These are phyloP conservation scores for Candolleomyces aberdarensis DNA, from an alignment of 768 basidiomycete genomes.

Conservation along the genomic window DNA sequence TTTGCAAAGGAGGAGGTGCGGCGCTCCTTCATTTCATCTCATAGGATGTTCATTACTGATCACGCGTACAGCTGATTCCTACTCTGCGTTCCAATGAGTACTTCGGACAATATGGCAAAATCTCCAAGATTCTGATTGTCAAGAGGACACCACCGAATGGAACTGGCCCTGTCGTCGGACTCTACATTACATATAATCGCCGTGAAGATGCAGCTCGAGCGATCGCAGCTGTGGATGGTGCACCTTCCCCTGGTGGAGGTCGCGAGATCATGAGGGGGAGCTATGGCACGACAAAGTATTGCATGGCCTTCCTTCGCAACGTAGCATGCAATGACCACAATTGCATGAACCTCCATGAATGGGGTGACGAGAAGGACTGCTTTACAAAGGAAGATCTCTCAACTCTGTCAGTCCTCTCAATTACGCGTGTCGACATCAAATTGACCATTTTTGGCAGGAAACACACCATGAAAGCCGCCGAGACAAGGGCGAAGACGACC, in stretches of 20 bases:
- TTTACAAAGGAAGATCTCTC: slow-evolving; percentile 96
- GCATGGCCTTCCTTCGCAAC: slow-evolving; percentile 90
- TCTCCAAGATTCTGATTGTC: slow-evolving; percentile 89
- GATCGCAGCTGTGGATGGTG: slow-evolving; percentile 90
- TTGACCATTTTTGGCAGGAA: slow-evolving; percentile 48
- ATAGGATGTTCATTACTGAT: slow-evolving; percentile 5
- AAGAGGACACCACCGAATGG: slow-evolving; percentile 81
- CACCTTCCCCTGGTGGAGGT: slow-evolving; percentile 84
- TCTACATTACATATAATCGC: slow-evolving; percentile 94
- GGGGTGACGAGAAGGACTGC: slow-evolving; percentile 98
- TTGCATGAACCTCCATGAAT: slow-evolving; percentile 96
- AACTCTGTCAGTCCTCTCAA: slow-evolving; percentile 60
- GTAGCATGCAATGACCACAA: slow-evolving; percentile 79
- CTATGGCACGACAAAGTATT: slow-evolving; percentile 96
- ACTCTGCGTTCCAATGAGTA: slow-evolving; percentile 93
- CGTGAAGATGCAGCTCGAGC: slow-evolving; percentile 93
- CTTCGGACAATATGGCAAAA: slow-evolving; percentile 98
- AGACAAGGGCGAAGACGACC: slow-evolving; percentile 54
- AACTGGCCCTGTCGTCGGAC: slow-evolving; percentile 75
- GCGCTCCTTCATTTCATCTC: slow-evolving; percentile 8
- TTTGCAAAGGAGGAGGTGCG: slow-evolving; percentile 96
- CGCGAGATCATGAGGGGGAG: slow-evolving; percentile 90
- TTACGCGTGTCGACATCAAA: neutral
- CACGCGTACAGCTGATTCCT: slow-evolving; percentile 66
- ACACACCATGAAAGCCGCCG: slow-evolving; percentile 90